Conservation (phyloP, 116 monocot genomes). For the Dioscorea cayenensis region DNA sequence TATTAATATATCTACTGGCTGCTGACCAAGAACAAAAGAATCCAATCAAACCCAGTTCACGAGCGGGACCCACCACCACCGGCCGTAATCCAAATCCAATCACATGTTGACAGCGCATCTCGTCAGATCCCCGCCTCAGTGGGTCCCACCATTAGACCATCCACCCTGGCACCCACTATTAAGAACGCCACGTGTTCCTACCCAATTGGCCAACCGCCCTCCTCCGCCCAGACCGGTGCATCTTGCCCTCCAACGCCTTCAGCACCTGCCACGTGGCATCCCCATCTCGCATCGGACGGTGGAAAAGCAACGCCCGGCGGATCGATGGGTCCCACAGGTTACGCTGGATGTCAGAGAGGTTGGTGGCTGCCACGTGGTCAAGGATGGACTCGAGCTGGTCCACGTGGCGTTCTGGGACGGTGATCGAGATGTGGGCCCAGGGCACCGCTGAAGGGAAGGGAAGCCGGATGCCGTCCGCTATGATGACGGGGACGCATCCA, state of each 20-base stretch:
- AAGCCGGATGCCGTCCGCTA: slow-evolving; percentile 73
- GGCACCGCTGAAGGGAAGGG: slow-evolving; percentile 53
- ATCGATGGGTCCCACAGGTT: slow-evolving; percentile 72
- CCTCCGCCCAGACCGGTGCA: slow-evolving; percentile 12
- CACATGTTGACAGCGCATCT: too few species aligned
- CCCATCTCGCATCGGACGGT: slow-evolving; percentile 35
- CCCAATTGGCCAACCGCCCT: neutral
- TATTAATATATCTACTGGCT: too few species aligned
- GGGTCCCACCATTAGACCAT: too few species aligned
- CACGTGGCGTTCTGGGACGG: slow-evolving; percentile 54
- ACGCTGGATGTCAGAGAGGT: slow-evolving; percentile 61
- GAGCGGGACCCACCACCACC: too few species aligned
- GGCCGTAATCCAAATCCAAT: too few species aligned
- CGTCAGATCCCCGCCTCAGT: too few species aligned
- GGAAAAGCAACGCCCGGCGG: slow-evolving; percentile 53
- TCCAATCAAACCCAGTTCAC: too few species aligned
- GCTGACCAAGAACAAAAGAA: too few species aligned
- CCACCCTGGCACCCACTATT: neutral
- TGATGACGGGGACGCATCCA: slow-evolving; percentile 82
- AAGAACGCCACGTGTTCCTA: neutral
- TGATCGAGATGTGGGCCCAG: slow-evolving; percentile 61
- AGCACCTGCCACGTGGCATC: slow-evolving; percentile 90
- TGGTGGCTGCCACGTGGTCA: slow-evolving; percentile 53
- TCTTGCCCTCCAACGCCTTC: slow-evolving; percentile 32
- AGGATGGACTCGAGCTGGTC: slow-evolving; percentile 44